A percentile compares a stretch with the other conserved stretches of the same genome.
Conservation (phyloP, 2,329 filamentous ascomycete genomes). For the Xylariomycetidae sp. region DNA sequence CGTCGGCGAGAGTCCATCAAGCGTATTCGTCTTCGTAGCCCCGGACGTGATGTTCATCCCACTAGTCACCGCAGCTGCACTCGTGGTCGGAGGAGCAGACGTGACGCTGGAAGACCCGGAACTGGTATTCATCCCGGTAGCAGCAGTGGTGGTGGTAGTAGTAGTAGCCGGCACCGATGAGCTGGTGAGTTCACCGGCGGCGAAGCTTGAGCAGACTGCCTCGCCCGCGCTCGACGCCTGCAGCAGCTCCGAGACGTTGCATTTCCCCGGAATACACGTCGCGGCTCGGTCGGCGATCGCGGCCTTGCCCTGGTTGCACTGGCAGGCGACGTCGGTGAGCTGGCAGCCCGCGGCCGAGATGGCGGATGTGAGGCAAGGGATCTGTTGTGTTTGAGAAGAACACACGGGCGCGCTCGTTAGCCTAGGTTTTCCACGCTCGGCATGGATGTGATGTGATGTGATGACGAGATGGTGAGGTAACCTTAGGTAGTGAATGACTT, state of each 20-base stretch:
- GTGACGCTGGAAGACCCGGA: constrained; percentile 4
- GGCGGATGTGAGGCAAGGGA: constrained; percentile 42
- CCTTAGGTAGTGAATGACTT: too few species aligned
- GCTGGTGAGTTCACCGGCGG: constrained; percentile 15
- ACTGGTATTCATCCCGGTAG: constrained; percentile 4
- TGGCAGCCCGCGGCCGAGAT: constrained; percentile 42
- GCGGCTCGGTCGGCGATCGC: constrained; percentile 25
- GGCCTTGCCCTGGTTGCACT: constrained; percentile 37
- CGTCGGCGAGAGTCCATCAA: constrained; percentile 7
- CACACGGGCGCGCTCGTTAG: too few species aligned
- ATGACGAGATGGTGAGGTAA: too few species aligned
- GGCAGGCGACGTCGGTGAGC: constrained; percentile 43
- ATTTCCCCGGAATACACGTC: constrained; percentile 28
- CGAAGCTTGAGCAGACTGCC: constrained; percentile 26
- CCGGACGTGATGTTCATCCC: constrained; percentile 5
- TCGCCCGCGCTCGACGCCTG: constrained; percentile 22
- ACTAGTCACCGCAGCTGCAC: not conserved
- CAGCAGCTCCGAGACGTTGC: constrained; percentile 21
- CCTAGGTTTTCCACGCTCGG: too few species aligned
- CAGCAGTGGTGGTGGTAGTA: constrained; percentile 4
- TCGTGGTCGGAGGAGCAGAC: constrained; percentile 1
- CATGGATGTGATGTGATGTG: too few species aligned
- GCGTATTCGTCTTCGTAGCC: constrained; percentile 8
- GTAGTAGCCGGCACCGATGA: constrained; percentile 6
- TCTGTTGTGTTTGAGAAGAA: constrained; percentile 26